phyloP scores from a whole-genome alignment of 1,284 basidiomycete genomes.

The Ustilago crameri region DNA sequence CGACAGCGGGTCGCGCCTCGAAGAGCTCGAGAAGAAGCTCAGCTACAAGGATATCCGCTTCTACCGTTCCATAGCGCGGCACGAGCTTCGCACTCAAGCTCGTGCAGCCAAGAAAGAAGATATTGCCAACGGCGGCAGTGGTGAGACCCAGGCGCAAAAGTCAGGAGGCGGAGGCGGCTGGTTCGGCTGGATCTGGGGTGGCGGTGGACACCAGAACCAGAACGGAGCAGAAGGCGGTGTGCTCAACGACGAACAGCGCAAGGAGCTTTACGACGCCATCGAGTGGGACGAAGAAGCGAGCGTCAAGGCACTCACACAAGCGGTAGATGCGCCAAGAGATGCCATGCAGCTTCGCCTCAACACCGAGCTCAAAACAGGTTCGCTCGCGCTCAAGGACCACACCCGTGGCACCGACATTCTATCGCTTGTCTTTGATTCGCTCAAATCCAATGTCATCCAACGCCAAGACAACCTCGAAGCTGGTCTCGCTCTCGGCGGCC shows the following conservation, averaged over 20 bases:
- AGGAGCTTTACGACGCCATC: slow-evolving; percentile 90
- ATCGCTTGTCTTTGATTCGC: slow-evolving; percentile 87
- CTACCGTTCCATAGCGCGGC: slow-evolving; percentile 94
- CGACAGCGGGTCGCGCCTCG: slow-evolving; percentile 70
- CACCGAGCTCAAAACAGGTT: slow-evolving; percentile 70
- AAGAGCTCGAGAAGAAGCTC: slow-evolving; percentile 82
- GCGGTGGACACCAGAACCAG: slow-evolving; percentile 36
- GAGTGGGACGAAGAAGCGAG: slow-evolving; percentile 78
- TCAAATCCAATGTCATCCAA: slow-evolving; percentile 86
- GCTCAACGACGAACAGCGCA: slow-evolving; percentile 91
- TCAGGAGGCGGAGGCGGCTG: slow-evolving; percentile 55
- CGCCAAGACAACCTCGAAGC: slow-evolving; percentile 86
- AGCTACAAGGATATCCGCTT: slow-evolving; percentile 96
- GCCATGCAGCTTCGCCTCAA: slow-evolving; percentile 82
- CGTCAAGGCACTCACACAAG: slow-evolving; percentile 41
- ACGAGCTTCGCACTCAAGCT: slow-evolving; percentile 83
- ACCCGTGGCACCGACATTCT: slow-evolving; percentile 75
- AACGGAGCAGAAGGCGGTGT: slow-evolving; percentile 69
- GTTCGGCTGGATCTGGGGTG: slow-evolving; percentile 67
- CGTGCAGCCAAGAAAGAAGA: slow-evolving; percentile 66
- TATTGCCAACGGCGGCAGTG: slow-evolving; percentile 66
- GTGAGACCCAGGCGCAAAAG: slow-evolving; percentile 70
- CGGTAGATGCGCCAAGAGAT: slow-evolving; percentile 75
- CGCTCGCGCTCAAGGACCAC: slow-evolving; percentile 60
- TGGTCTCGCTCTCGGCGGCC: slow-evolving; percentile 84